These are phyloP conservation scores for Eucalyptus cloeziana DNA, from an alignment of 345 rosid species.

Conservation along the genomic window DNA sequence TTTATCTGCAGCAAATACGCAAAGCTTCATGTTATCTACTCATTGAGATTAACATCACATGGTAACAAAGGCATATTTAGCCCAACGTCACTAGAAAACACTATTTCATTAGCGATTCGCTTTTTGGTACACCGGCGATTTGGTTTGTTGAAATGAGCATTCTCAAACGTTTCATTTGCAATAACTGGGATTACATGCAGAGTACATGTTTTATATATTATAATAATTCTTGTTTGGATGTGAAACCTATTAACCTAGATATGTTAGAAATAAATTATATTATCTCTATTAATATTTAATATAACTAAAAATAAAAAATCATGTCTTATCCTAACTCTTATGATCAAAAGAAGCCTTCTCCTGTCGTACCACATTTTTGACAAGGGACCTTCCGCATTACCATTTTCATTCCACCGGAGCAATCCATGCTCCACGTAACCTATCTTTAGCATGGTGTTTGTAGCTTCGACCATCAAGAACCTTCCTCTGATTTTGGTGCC, in stretches of 20 bases:
- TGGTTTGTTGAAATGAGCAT: not conserved
- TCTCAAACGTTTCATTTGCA: not conserved
- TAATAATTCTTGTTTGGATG: not conserved
- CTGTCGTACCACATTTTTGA: not conserved
- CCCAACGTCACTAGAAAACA: not conserved
- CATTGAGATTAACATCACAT: not conserved
- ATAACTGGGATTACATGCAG: not conserved
- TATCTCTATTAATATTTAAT: not conserved
- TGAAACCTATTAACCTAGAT: not conserved
- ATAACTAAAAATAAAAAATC: not conserved
- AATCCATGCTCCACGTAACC: not conserved
- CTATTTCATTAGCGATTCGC: not conserved
- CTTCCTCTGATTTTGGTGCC: conserved; percentile 4
- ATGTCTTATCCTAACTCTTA: not conserved
- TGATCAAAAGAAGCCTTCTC: not conserved
- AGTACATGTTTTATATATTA: not conserved
- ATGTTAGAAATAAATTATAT: not conserved
- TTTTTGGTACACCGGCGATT: not conserved
- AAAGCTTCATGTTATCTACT: not conserved
- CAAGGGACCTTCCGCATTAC: not conserved
- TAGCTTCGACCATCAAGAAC: not conserved
- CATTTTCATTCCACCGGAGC: not conserved
- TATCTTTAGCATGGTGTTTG: not conserved
- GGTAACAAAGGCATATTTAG: not conserved
- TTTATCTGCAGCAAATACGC: not conserved